Evolutionary conservation across 768 basidiomycete genomes (phyloP), one percentile per base, ranked within the genome.

Genomic region (Paxillus involutus): DNA sequence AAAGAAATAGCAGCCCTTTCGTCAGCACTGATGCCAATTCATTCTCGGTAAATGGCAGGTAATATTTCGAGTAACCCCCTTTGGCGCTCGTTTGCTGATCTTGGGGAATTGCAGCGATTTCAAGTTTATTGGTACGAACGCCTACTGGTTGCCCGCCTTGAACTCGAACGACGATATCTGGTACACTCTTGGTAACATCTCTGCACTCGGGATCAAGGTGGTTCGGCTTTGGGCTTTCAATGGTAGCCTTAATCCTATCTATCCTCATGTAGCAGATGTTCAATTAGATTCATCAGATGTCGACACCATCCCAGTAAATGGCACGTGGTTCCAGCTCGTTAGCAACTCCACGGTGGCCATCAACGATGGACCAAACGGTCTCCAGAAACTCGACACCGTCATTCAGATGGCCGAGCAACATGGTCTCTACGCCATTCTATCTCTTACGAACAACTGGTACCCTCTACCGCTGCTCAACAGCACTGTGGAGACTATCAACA

Each of bases 191-290:
- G 75, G 74, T 2, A 82, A 80, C 56, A 85, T 89, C 51, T 77
- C 80, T 12, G 74, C 77, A 3, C 65, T 73, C 12, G 83, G 82
- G 8, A 76, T 85, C 58, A 81, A 72, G 37, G 84, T 84, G 19
- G 79, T 88, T 29, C 76, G 86, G 40, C 73, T 81, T 4, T 89
- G 88, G 88, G 88, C 79, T 16, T 89, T 88, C 67, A 88, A 88
- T 68, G 87, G 85, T 80, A 36, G 52, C 49, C 14, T 44, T 30
- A 21, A 21, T 21, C 32, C 36, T 47, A 26, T 43, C 35, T 35
- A 39, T 32, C 24, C 26, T 52, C 50, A 14, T 37, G 51, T 32
- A 11, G 13, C 12, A n/a, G 29, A 47, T 47, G 7, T 54, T 63
- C n/a, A 69, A 37, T 19, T 26, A 40, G 10, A n/a, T 44, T 14